phyloP scores from a whole-genome alignment of 2,329 filamentous ascomycete genomes.

The Alternaria gaisen region DNA sequence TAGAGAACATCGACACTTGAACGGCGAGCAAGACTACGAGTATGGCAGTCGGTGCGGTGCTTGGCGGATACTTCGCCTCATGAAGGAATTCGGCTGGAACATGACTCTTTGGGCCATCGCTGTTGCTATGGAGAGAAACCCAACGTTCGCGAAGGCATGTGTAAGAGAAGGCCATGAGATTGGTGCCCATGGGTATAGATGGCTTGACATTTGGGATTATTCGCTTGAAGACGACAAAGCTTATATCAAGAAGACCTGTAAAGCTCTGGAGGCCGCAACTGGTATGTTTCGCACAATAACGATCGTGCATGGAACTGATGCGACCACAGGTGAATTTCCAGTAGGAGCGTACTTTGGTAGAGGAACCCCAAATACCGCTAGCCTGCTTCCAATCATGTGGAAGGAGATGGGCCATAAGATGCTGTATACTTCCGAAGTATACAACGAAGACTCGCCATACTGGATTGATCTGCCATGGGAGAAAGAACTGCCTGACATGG shows the following conservation, averaged over 20 bases:
- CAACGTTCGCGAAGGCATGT: conserved; percentile 53
- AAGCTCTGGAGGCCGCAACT: conserved; percentile 52
- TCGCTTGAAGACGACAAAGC: conserved; percentile 58
- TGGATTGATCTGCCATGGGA: conserved; percentile 64
- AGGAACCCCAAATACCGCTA: conserved; percentile 57
- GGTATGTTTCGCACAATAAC: conserved; percentile 1
- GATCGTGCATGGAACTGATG: neutral
- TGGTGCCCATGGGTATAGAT: conserved; percentile 60
- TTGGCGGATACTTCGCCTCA: conserved; percentile 60
- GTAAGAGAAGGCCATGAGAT: conserved; percentile 62
- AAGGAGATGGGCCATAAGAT: conserved; percentile 62
- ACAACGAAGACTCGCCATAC: conserved; percentile 65
- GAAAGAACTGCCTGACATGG: conserved; percentile 51
- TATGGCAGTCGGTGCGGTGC: conserved; percentile 61
- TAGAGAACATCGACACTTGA: conserved; percentile 54
- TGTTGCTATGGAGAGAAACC: conserved; percentile 59
- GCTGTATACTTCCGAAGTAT: conserved; percentile 61
- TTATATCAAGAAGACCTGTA: conserved; percentile 57
- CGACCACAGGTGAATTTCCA: conserved; percentile 35
- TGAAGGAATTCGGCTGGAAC: conserved; percentile 60
- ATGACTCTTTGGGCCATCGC: conserved; percentile 63
- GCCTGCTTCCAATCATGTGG: conserved; percentile 62
- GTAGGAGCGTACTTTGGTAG: conserved; percentile 62
- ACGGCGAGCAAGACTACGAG: conserved; percentile 62
- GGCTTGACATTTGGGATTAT: conserved; percentile 61